phyloP scores from a whole-genome alignment of 805 yeast species.

The Teunomyces panamensis region DNA sequence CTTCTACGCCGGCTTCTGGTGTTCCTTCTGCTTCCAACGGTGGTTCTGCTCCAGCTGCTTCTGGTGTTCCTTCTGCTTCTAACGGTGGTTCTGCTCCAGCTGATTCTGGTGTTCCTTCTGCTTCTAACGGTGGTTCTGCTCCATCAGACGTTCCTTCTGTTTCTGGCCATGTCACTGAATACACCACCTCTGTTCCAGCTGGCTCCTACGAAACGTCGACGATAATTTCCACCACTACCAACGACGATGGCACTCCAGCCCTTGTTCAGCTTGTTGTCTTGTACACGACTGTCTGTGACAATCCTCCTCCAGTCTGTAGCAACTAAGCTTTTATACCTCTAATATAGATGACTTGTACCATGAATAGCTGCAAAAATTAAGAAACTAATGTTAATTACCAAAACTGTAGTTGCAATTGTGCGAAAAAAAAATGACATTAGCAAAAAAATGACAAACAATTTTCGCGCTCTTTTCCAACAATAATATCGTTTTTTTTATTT shows the following conservation, averaged over 20 bases:
- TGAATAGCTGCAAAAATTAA: not conserved
- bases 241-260: constrained; percentile 6
- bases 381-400: too few relatives aligned
- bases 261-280: constrained; percentile 9
- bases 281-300: constrained; percentile 8
- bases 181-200: constrained; percentile 5
- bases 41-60: not conserved
- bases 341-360: not conserved
- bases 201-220: constrained; percentile 10
- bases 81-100: not conserved
- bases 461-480: not conserved
- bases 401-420: not conserved
- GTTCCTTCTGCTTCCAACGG: constrained; percentile 2
- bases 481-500: too few relatives aligned
- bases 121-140: not conserved
- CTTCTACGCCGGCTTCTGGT: not conserved
- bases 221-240: constrained; percentile 5
- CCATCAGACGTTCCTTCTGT: constrained; percentile 4
- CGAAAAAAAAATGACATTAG: not conserved
- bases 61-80: constrained; percentile 2
- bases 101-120: not conserved
- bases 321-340: not conserved
- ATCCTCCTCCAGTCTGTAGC: not conserved
- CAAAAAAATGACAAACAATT: not conserved
- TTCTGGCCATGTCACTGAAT: not conserved